phyloP scores from a whole-genome alignment of 345 rosid species.

The Trapa bicornis region DNA sequence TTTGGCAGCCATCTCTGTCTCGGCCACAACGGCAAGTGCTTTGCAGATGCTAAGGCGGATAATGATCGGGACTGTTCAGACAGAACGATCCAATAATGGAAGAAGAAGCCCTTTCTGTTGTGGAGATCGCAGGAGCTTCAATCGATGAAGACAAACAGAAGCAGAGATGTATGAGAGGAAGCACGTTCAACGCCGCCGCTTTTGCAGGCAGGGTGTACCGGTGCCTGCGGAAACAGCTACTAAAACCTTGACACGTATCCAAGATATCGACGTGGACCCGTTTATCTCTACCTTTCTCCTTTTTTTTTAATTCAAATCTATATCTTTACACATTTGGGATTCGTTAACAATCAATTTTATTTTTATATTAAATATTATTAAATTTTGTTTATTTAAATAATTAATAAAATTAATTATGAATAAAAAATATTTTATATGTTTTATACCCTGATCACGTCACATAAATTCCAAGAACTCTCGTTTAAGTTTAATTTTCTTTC shows the following conservation, averaged over 20 bases:
- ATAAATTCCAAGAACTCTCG: too few species aligned
- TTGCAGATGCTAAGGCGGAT: not conserved
- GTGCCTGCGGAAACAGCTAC: too few species aligned
- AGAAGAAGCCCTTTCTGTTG: not conserved
- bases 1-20: conserved; percentile 28
- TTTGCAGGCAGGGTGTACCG: not conserved
- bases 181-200: not conserved
- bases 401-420: too few species aligned
- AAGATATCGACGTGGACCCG: not conserved
- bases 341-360: too few species aligned
- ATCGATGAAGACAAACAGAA: not conserved
- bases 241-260: not conserved
- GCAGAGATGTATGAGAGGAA: not conserved
- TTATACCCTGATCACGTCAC: too few species aligned
- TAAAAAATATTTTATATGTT: too few species aligned
- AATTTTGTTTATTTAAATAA: too few species aligned
- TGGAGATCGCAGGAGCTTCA: not conserved
- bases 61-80: not conserved
- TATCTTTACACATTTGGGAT: too few species aligned
- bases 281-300: too few species aligned
- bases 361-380: too few species aligned
- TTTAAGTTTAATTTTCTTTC: too few species aligned
- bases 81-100: not conserved
- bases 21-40: not conserved
- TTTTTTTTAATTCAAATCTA: too few species aligned